Percentiles rank a stretch among this genome's conserved stretches.
phyloP scores from a whole-genome alignment of 2,329 filamentous ascomycete species.

The Aspergillus japonicus region DNA sequence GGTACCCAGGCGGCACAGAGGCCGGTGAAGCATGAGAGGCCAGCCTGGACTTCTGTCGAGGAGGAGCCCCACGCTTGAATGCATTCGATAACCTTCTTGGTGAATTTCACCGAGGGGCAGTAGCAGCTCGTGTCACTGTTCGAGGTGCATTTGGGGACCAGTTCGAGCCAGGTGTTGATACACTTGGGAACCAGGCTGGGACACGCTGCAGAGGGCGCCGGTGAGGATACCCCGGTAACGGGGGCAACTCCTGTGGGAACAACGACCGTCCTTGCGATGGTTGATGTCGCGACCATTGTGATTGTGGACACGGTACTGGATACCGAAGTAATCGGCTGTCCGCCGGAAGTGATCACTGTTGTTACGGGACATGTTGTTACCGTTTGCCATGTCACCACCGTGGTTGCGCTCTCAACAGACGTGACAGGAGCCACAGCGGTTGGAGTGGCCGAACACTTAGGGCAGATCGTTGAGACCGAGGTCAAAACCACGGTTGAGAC shows the following conservation, averaged over 20 bases:
- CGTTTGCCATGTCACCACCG: slow-evolving; percentile 31
- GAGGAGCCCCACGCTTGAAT: slow-evolving; percentile 72
- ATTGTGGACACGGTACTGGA: slow-evolving; percentile 58
- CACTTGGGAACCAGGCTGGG: slow-evolving; percentile 79
- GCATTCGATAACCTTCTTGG: slow-evolving; percentile 76
- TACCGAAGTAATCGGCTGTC: slow-evolving; percentile 52
- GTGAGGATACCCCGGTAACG: slow-evolving; percentile 21
- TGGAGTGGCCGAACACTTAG: slow-evolving; percentile 10
- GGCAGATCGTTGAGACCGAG: slow-evolving; percentile 20
- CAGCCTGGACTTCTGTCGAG: slow-evolving; percentile 65
- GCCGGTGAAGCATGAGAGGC: slow-evolving; percentile 82
- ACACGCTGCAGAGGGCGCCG: slow-evolving; percentile 42
- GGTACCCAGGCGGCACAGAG: slow-evolving; percentile 77
- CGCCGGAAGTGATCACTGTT: slow-evolving; percentile 41
- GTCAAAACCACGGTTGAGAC: slow-evolving; percentile 51
- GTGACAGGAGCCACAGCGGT: slow-evolving; percentile 8
- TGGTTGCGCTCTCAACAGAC: slow-evolving; percentile 15
- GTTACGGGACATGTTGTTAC: slow-evolving; percentile 36
- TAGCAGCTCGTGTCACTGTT: slow-evolving; percentile 84
- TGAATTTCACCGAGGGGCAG: slow-evolving; percentile 77
- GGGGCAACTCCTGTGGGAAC: slow-evolving; percentile 10
- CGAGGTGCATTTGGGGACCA: slow-evolving; percentile 68
- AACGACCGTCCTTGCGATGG: slow-evolving; percentile 14
- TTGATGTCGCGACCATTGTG: slow-evolving; percentile 34
- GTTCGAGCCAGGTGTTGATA: slow-evolving; percentile 84